Conservation (phyloP, 331 rosid species). For the Spiraea crenata region DNA sequence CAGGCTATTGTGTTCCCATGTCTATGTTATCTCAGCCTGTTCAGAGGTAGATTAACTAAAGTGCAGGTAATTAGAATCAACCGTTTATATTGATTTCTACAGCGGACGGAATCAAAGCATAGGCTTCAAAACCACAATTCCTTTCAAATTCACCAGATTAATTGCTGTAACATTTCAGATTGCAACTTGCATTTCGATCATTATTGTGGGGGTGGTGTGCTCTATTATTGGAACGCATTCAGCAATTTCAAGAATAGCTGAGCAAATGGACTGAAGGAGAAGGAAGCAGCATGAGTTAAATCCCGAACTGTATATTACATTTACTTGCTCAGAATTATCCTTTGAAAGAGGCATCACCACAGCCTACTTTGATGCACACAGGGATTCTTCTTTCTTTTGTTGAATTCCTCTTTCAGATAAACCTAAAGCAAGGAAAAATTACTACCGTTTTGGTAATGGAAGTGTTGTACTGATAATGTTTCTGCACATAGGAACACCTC, state of each 20-base stretch:
- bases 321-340: no score
- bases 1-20: slow-evolving; percentile 60
- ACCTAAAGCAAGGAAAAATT: background rate
- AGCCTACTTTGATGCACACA: no score
- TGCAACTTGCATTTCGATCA: slow-evolving; percentile 37
- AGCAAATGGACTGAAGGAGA: slow-evolving; percentile 21
- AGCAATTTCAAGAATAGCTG: slow-evolving; percentile 34
- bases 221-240: slow-evolving; percentile 47
- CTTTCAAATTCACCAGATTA: background rate
- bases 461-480: background rate
- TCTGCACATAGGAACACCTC: background rate
- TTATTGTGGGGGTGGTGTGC: slow-evolving; percentile 35
- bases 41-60: slow-evolving; percentile 35
- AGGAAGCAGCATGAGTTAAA: background rate
- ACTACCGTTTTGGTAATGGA: background rate
- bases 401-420: background rate
- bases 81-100: background rate
- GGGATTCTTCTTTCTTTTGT: no score
- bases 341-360: no score
- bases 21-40: slow-evolving; percentile 46
- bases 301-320: background rate
- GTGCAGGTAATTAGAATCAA: slow-evolving; percentile 27
- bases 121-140: background rate
- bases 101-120: no score
- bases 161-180: slow-evolving; percentile 32